Evolutionary conservation across 2,329 filamentous ascomycete genomes (phyloP).

Genomic region (Tolypocladium pustulatum): DNA sequence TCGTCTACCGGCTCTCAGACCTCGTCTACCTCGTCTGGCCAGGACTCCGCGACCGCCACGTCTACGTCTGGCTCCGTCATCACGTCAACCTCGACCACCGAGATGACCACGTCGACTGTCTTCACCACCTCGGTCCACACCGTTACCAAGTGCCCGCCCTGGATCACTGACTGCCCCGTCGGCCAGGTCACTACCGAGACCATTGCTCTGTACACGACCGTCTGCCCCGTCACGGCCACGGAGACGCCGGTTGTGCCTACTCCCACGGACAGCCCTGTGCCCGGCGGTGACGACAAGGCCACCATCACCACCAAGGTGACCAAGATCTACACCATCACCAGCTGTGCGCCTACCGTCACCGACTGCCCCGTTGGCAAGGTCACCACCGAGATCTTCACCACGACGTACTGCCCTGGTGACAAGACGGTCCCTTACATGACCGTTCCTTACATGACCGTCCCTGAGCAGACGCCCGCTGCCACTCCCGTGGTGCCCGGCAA

Average conservation of each 20-base stretch:
- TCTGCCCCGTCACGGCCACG: conserved; percentile 21
- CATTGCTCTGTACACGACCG: conserved; percentile 29
- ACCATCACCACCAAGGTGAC: conserved; percentile 37
- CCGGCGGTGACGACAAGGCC: conserved; percentile 25
- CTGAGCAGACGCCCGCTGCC: not conserved
- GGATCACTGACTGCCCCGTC: conserved; percentile 22
- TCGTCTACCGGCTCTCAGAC: not conserved
- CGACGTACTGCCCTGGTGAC: conserved; percentile 8
- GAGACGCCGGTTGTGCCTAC: not conserved
- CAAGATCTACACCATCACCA: conserved; percentile 45
- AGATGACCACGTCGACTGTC: conserved; percentile 20
- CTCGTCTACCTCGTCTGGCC: not conserved
- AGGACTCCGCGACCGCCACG: not conserved
- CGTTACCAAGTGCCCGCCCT: conserved; percentile 38
- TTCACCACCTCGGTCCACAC: conserved; percentile 30
- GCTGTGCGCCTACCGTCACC: conserved; percentile 44
- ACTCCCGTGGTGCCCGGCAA: not conserved
- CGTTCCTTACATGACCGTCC: not conserved
- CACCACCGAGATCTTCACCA: conserved; percentile 7
- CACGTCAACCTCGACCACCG: not conserved
- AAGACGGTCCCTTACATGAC: not conserved
- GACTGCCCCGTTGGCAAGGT: conserved; percentile 35
- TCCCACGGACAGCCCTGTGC: not conserved
- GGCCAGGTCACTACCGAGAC: conserved; percentile 22
- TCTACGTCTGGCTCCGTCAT: not conserved